These are phyloP conservation scores for Cardamine chenopodiifolia DNA, from an alignment of 345 rosid genomes.

Conservation along the genomic window DNA sequence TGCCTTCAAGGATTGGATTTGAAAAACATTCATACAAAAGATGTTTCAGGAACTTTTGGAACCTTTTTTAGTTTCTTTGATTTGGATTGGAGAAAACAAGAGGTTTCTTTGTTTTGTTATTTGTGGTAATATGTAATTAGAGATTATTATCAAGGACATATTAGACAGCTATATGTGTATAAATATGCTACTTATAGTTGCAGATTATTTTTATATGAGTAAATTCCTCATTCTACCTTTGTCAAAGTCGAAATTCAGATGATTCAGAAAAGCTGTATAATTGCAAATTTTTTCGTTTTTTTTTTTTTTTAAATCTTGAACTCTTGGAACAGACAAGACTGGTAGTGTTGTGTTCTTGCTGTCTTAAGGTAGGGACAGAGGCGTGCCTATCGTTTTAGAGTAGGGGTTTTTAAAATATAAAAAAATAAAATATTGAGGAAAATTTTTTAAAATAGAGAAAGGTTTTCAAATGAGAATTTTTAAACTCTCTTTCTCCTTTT, in stretches of 20 bases:
- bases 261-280: no score
- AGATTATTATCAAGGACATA: conserved; percentile 1
- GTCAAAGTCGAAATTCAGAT: background rate
- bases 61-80: conserved; percentile 27
- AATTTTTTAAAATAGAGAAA: no score
- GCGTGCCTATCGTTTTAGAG: no score
- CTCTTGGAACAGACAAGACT: background rate
- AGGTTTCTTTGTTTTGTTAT: conserved; percentile 12
- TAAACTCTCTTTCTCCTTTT: no score
- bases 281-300: no score
- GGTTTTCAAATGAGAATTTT: no score
- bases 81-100: conserved; percentile 30
- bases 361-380: background rate
- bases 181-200: background rate
- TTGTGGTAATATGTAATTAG: conserved; percentile 26
- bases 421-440: no score
- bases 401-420: no score
- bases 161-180: background rate
- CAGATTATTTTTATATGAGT: background rate
- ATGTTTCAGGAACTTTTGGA: conserved; percentile 14
- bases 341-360: background rate
- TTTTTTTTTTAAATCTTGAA: background rate
- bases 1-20: conserved; percentile 17
- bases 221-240: no score
- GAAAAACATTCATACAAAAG: conserved; percentile 20